phyloP scores from a whole-genome alignment of 331 rosid species.

The Acacia concinna region DNA sequence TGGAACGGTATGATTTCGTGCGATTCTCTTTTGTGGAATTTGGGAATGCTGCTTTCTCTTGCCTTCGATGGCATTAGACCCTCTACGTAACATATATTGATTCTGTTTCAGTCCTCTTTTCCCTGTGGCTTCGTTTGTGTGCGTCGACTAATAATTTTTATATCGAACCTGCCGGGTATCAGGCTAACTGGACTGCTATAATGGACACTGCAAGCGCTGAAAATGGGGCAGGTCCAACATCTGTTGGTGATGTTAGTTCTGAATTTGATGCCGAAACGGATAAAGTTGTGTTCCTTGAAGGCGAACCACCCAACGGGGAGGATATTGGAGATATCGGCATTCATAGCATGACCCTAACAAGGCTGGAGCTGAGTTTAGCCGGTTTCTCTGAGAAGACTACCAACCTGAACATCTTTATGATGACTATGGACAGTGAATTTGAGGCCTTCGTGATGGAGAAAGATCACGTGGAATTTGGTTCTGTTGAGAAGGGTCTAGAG shows the following conservation, averaged over 20 bases:
- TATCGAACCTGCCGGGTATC: conserved; percentile 16
- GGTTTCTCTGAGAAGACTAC: conserved; percentile 71
- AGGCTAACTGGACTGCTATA: conserved; percentile 17
- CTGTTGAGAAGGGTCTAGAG: conserved; percentile 51
- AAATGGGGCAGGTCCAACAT: conserved; percentile 36
- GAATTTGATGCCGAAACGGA: conserved; percentile 28
- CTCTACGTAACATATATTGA: neutral
- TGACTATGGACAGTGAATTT: conserved; percentile 67
- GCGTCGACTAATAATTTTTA: neutral
- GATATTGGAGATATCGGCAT: conserved; percentile 37
- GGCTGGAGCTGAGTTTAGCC: conserved; percentile 57
- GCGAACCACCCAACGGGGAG: conserved; percentile 36
- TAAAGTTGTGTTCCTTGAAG: conserved; percentile 30
- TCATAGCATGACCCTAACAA: conserved; percentile 35
- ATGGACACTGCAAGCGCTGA: conserved; percentile 41
- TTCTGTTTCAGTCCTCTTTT: neutral
- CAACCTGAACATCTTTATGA: conserved; percentile 64
- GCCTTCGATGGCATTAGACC: conserved; percentile 12
- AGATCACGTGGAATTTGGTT: conserved; percentile 43
- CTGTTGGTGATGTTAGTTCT: conserved; percentile 33
- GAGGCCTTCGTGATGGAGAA: conserved; percentile 51
- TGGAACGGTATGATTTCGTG: conserved; percentile 24
- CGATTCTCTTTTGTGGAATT: neutral
- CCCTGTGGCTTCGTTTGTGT: neutral
- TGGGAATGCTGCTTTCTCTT: neutral